Evolutionary conservation across 1,139 yeast genomes (phyloP), one percentile per base, ranked within the genome.

Genomic region (Saccharomyces hybrid): DNA sequence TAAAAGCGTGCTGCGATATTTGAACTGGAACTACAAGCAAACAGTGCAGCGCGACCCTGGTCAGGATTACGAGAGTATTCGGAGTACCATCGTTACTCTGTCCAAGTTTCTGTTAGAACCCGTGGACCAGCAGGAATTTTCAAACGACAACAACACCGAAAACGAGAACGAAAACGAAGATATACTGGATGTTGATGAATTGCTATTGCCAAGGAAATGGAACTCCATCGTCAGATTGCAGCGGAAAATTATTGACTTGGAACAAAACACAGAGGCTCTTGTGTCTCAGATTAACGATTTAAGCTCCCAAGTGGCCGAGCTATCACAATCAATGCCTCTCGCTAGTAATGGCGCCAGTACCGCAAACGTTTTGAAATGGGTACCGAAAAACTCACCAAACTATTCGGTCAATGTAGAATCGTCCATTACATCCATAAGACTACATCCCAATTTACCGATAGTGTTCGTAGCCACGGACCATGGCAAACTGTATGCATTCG

Each of bases 121-220:
- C 13, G 44, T 38, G n/a, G 44, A 38, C 44, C 44, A 16, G 44
- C 44, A 38, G 2, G 44, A 38, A 16, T 38, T 38, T 25, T 5
- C 9, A 25, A 20, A 11, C 11, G 5, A 4, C 44, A 5, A 38
- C 11, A 11, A 38, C 13, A 20, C 13, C 25, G 23, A 20, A 3
- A 20, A 20, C 23, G 4, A 20, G 4, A 20, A 20, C 23, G 6
- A 38, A 23, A 38, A 9, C 25, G 44, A 16, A 38, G 11, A n/a
- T 6, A 34, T 64, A 1, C 42, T 50, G 6, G 63, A 66, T n/a
- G 68, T 64, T 41, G 60, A 61, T 34, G 27, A 11, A 28, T 8
- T 57, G 27, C 25, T 86, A 52, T 74, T 91, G 48, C 95, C 88
- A 62, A 87, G 85, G 71, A 91, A 90, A 72, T 91, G 98, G 98